phyloP scores from a whole-genome alignment of 2,329 filamentous ascomycete genomes.

The Fusarium irregulare region DNA sequence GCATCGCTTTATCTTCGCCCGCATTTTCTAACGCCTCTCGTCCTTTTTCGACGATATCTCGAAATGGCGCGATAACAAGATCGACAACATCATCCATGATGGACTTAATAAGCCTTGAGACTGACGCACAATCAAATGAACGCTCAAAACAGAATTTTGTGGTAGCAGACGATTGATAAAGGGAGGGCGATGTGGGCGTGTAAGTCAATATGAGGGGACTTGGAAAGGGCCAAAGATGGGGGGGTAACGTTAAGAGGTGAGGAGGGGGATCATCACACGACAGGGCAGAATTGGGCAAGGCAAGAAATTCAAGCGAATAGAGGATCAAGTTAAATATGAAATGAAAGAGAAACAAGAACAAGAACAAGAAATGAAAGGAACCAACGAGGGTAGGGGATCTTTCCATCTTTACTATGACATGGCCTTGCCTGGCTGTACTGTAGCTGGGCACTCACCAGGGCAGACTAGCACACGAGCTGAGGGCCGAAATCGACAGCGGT shows the following conservation, averaged over 20 bases:
- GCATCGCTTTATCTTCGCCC: slow-evolving; percentile 58
- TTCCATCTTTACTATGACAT: slow-evolving; percentile 16
- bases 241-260: slow-evolving; percentile 7
- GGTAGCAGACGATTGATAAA: slow-evolving; percentile 10
- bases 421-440: slow-evolving; percentile 4
- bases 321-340: slow-evolving; percentile 7
- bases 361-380: slow-evolving; percentile 17
- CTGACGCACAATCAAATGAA: not conserved
- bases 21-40: slow-evolving; percentile 61
- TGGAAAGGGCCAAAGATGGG: slow-evolving; percentile 17
- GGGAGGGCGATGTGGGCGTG: slow-evolving; percentile 34
- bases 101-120: slow-evolving; percentile 1
- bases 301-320: slow-evolving; percentile 14
- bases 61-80: slow-evolving; percentile 63
- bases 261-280: slow-evolving; percentile 38
- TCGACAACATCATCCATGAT: slow-evolving; percentile 56
- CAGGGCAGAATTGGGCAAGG: slow-evolving; percentile 27
- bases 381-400: slow-evolving; percentile 25
- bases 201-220: slow-evolving; percentile 45
- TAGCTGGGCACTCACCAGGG: slow-evolving; percentile 33
- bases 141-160: not conserved
- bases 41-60: slow-evolving; percentile 64
- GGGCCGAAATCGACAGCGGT: slow-evolving; percentile 17
- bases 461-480: slow-evolving; percentile 30
- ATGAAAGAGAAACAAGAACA: slow-evolving; percentile 7